A percentile compares a stretch with the other conserved stretches of the same genome.
phyloP scores from a whole-genome alignment of 805 yeast genomes.

The Metschnikowia lochheadii region DNA sequence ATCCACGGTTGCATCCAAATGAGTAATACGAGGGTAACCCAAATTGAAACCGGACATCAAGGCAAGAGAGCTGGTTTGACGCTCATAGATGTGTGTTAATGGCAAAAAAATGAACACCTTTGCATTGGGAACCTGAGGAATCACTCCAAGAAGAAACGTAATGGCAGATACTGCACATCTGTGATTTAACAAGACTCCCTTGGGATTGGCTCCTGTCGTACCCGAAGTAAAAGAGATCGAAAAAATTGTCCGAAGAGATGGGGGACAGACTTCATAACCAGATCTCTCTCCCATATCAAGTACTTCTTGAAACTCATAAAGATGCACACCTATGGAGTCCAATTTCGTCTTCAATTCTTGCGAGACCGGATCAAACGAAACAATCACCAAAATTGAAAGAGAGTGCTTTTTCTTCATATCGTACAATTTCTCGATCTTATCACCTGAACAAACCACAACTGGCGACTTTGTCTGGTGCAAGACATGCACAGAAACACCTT shows the following conservation, averaged over 20 bases:
- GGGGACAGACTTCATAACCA: constrained; percentile 37
- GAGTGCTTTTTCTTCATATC: constrained; percentile 37
- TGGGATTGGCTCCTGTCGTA: constrained; percentile 57
- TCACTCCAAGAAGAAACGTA: constrained; percentile 3
- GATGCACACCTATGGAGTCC: constrained; percentile 12
- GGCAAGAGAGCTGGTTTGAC: constrained; percentile 13
- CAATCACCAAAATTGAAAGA: constrained; percentile 3
- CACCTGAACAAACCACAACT: constrained; percentile 36
- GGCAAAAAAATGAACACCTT: constrained; percentile 19
- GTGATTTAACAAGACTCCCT: constrained; percentile 56
- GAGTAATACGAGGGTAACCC: constrained; percentile 35
- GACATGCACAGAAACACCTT: constrained; percentile 29
- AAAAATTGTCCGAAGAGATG: constrained; percentile 45
- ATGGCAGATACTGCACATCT: constrained; percentile 6
- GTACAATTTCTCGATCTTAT: constrained; percentile 46
- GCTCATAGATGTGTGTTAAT: constrained; percentile 21
- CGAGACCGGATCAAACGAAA: constrained; percentile 17
- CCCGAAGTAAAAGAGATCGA: constrained; percentile 61
- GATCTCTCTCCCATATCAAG: constrained; percentile 29
- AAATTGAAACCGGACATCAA: constrained; percentile 24
- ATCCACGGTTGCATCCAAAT: not conserved
- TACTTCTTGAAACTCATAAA: constrained; percentile 30
- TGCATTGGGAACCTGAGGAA: not conserved
- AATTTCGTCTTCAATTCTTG: not conserved
- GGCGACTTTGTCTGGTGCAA: constrained; percentile 25